A percentile compares a stretch with the other conserved stretches of the same genome.
phyloP scores from a whole-genome alignment of 2,329 filamentous ascomycete species.

The Rhynchosporium graminicola region DNA sequence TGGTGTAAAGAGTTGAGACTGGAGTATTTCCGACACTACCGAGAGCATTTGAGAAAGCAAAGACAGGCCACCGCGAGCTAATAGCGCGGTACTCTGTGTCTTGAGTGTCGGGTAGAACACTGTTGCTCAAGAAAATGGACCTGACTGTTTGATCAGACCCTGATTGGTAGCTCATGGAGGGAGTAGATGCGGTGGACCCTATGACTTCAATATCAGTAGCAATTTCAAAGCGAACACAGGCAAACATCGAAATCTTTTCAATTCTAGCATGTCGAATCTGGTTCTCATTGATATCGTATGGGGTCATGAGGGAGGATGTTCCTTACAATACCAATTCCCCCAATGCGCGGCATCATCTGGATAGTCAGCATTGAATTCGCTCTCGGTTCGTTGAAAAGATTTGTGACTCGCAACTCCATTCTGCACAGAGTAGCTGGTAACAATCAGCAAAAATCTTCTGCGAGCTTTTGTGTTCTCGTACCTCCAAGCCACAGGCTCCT shows the following conservation, averaged over 20 bases:
- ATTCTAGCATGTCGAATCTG: neutral
- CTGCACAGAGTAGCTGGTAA: constrained; percentile 29
- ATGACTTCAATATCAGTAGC: neutral
- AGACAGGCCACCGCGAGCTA: constrained; percentile 74
- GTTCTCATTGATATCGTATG: neutral
- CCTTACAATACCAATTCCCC: constrained; percentile 71
- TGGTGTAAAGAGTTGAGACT: constrained; percentile 33
- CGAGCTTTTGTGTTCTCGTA: constrained; percentile 62
- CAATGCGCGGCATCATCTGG: constrained; percentile 63
- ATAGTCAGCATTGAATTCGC: constrained; percentile 38
- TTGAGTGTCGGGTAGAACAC: constrained; percentile 62
- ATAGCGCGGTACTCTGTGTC: constrained; percentile 68
- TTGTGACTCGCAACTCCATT: constrained; percentile 34
- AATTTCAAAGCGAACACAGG: neutral
- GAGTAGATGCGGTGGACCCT: constrained; percentile 58
- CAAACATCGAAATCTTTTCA: neutral
- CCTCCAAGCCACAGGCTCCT: constrained; percentile 60
- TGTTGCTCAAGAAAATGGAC: constrained; percentile 63
- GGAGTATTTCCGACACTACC: constrained; percentile 29
- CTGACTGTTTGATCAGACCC: constrained; percentile 67
- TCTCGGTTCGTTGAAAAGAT: constrained; percentile 32
- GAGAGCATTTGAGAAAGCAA: constrained; percentile 59
- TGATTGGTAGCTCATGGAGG: constrained; percentile 64
- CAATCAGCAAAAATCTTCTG: constrained; percentile 59
- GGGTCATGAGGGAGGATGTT: neutral